Evolutionary conservation across 2,329 filamentous ascomycete species (phyloP), one percentile per base, ranked within the genome.

Genomic region (Zymoseptoria crescenta): DNA sequence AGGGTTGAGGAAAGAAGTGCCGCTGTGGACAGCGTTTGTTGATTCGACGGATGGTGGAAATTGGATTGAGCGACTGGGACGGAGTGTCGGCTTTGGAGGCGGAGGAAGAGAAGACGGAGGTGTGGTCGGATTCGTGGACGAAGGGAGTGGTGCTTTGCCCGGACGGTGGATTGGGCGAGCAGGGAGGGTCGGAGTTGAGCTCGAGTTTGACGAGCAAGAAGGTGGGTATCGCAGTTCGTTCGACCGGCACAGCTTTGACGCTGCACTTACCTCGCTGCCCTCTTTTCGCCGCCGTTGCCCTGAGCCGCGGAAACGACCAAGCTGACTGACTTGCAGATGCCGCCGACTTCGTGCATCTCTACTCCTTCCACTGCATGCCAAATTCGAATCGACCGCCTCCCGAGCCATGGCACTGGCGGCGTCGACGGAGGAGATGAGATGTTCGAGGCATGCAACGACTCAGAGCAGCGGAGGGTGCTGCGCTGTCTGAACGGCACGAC

Each of bases 1-100:
- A 27, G 82, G 83, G 0, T 75, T 77, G 1, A 76, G 80, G 71
- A 77, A 79, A 63, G 74, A 76, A 20, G 79, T 81, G 2, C 83
- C 83, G 0, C 80, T 86, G 57, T 86, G 83, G 83, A 86, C 82
- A 2, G 80, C 80, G 0, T 83, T 83, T 61, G 74, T 83, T 20
- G 35, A 45, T 6, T 13, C 16, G 13, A 16, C 3, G n/a, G 35
- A 45, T 7, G 35, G 3, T 41, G 10, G 35, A 4, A 45, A 45
- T 45, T 45, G 35, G 35, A 45, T 45, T 16, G 16, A 45, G 13
- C 10, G 35, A 7, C 35, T 41, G 8, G 4, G 35, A 41, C 35
- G 35, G 1, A 45, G 13, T 6, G 35, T 45, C 10, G 35, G 35
- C 3, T 45, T 45, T 5, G 35, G 16, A 10, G 5, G 35, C 35